Evolutionary conservation across 2,329 filamentous ascomycete genomes (phyloP).

Genomic region (Teratosphaeria gauchensis): DNA sequence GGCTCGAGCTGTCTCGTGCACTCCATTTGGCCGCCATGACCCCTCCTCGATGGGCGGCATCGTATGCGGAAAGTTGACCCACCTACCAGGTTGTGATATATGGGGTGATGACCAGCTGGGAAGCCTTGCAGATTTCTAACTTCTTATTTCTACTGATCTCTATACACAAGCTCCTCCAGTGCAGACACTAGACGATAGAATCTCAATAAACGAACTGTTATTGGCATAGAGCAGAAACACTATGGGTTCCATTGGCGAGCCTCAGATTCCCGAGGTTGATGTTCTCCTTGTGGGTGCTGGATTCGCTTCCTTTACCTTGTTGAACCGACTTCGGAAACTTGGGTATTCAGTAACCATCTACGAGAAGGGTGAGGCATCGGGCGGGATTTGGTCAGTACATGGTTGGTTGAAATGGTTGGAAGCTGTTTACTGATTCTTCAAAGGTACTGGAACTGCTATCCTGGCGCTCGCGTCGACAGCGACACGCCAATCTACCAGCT

Average conservation of each 20-base stretch:
- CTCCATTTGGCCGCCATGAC: background rate
- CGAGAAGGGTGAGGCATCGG: conserved; percentile 26
- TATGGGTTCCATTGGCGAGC: conserved; percentile 19
- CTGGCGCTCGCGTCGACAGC: conserved; percentile 37
- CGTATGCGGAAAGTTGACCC: background rate
- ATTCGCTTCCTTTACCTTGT: conserved; percentile 9
- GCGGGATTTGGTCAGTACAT: conserved; percentile 25
- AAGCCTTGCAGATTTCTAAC: background rate
- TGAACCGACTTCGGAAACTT: conserved; percentile 25
- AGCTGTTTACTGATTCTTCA: background rate
- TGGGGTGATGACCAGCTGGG: background rate
- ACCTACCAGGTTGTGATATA: background rate
- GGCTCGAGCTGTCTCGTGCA: background rate
- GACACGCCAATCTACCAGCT: conserved; percentile 25
- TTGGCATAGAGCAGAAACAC: conserved; percentile 2
- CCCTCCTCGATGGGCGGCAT: background rate
- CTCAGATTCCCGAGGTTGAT: conserved; percentile 14
- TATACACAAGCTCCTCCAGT: background rate
- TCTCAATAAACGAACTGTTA: background rate
- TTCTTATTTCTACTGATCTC: background rate
- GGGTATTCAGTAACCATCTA: conserved; percentile 25
- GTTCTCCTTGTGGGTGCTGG: conserved; percentile 10
- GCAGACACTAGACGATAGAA: background rate
- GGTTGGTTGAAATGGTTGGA: conserved; percentile 8
- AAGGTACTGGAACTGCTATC: conserved; percentile 23